phyloP scores from a whole-genome alignment of 2,329 filamentous ascomycete genomes.

The Calonectria henricotiae region DNA sequence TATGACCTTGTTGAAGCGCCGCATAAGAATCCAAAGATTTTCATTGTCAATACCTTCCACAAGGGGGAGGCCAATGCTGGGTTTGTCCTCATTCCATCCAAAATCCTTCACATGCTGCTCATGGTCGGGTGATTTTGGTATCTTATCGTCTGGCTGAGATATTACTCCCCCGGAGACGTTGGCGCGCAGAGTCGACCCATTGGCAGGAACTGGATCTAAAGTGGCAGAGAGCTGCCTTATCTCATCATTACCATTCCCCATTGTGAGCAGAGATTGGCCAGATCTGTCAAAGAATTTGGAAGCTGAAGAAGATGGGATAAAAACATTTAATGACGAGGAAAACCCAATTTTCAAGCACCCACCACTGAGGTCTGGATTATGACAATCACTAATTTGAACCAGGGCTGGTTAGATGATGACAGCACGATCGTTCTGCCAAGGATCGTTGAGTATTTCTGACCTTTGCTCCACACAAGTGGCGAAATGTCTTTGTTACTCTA shows the following conservation, averaged over 20 bases:
- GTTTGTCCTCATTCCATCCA: slow-evolving; percentile 6
- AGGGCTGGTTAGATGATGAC: too few species aligned
- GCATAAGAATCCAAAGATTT: background rate
- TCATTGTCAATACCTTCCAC: background rate
- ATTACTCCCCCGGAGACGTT: background rate
- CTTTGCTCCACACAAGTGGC: too few species aligned
- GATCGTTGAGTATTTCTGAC: too few species aligned
- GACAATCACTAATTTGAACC: too few species aligned
- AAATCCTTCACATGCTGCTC: slow-evolving; percentile 2
- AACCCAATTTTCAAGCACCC: too few species aligned
- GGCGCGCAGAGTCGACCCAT: background rate
- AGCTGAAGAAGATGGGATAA: too few species aligned
- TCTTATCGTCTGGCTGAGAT: too few species aligned
- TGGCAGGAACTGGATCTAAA: background rate
- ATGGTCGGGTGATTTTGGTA: background rate
- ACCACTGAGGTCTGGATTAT: too few species aligned
- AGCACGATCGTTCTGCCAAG: too few species aligned
- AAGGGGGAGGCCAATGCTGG: background rate
- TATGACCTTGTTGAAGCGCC: slow-evolving; percentile 1
- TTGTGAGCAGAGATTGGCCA: background rate
- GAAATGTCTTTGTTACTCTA: too few species aligned
- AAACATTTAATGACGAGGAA: too few species aligned
- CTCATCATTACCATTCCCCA: background rate
- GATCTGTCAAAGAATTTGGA: too few species aligned
- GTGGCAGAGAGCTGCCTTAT: slow-evolving; percentile 5